A percentile compares a stretch with the other conserved stretches of the same genome.
These are phyloP conservation scores for Alternaria sp. DNA, from an alignment of 2,329 filamentous ascomycete species.

Conservation along the genomic window DNA sequence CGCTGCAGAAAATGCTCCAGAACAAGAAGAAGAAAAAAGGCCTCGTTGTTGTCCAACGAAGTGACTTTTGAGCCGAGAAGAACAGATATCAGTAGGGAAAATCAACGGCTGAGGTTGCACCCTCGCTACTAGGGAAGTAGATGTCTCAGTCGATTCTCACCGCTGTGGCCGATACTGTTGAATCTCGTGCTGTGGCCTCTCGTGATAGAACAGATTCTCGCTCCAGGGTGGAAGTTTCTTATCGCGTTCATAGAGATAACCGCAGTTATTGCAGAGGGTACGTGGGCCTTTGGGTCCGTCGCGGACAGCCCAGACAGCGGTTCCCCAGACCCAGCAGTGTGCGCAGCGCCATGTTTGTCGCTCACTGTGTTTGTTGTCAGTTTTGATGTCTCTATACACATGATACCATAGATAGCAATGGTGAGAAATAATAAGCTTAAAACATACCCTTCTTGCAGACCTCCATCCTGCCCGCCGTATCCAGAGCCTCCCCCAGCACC, in stretches of 20 bases:
- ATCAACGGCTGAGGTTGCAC: no score
- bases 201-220: slow-evolving; percentile 69
- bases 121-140: neutral
- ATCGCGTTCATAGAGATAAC: slow-evolving; percentile 86
- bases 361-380: slow-evolving; percentile 62
- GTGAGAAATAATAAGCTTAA: neutral
- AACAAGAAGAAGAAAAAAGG: neutral
- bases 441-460: slow-evolving; percentile 56
- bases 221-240: slow-evolving; percentile 82
- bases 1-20: slow-evolving; percentile 9
- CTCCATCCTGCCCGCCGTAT: slow-evolving; percentile 72
- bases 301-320: slow-evolving; percentile 91
- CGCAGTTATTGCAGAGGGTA: slow-evolving; percentile 92
- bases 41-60: neutral
- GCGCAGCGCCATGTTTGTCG: slow-evolving; percentile 83
- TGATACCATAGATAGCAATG: neutral
- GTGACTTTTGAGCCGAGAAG: no score
- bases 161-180: slow-evolving; percentile 31
- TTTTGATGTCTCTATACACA: neutral
- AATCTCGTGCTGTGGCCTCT: slow-evolving; percentile 45
- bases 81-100: no score
- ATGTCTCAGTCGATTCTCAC: neutral
- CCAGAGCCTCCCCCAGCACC: slow-evolving; percentile 67
- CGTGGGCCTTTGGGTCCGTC: slow-evolving; percentile 87
- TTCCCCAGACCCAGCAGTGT: slow-evolving; percentile 88